Conservation (phyloP, 768 basidiomycete species). For the Chiua virens region DNA sequence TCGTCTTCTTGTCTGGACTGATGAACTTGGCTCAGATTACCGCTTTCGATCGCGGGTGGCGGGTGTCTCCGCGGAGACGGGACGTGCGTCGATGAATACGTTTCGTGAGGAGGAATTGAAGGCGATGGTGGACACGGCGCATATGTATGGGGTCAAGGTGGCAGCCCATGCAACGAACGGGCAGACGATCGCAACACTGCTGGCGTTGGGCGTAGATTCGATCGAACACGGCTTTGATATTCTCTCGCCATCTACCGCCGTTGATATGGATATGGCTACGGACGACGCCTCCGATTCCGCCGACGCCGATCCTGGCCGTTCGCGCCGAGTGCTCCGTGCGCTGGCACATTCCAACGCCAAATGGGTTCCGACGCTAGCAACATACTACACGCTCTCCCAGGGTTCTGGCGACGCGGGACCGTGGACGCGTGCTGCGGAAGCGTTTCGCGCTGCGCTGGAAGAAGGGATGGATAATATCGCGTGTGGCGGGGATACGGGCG, state of each 20-base stretch:
- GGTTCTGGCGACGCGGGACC: slow-evolving; percentile 6
- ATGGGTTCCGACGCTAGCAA: slow-evolving; percentile 63
- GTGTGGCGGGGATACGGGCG: slow-evolving; percentile 66
- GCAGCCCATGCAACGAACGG: slow-evolving; percentile 50
- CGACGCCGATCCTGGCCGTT: slow-evolving; percentile 6
- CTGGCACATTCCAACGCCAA: slow-evolving; percentile 31
- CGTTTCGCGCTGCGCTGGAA: slow-evolving; percentile 47
- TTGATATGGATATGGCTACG: neutral
- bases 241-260: neutral
- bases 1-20: neutral
- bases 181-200: slow-evolving; percentile 34
- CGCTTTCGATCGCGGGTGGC: slow-evolving; percentile 46
- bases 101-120: slow-evolving; percentile 48
- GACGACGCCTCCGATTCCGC: neutral
- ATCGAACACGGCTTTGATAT: slow-evolving; percentile 55
- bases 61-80: slow-evolving; percentile 39
- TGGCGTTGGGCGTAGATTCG: slow-evolving; percentile 40
- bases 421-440: slow-evolving; percentile 40
- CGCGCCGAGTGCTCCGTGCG: slow-evolving; percentile 16
- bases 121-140: slow-evolving; percentile 52
- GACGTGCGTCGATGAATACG: slow-evolving; percentile 37
- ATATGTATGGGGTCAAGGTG: slow-evolving; percentile 53
- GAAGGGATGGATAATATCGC: slow-evolving; percentile 49
- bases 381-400: slow-evolving; percentile 38
- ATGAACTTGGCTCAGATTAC: slow-evolving; percentile 43